Base-by-base conservation (phyloP, 305 asterid species). In the Nicotiana rustica region DNA sequence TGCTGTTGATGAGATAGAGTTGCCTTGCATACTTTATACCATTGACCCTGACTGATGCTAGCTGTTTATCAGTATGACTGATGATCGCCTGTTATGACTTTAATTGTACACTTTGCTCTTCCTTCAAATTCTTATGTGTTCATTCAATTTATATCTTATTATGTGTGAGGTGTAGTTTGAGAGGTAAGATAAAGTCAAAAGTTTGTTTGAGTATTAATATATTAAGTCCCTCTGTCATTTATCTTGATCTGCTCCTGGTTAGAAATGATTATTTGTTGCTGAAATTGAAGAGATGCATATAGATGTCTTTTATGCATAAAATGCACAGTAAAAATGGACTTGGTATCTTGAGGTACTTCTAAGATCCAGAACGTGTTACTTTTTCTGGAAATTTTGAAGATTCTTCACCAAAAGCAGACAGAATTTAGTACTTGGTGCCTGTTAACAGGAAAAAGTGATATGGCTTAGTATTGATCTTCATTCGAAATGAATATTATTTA, bases 201-300 rank as follows among this genome's bases (percentile, higher is more conserved):
- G 33, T 56, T 77, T 18, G 14, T 52, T 56, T 56, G 52, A 77
- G 29, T 77, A 77, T 65, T 56, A 56, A 31, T 17, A 55, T 17
- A 56, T 62, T 56, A 31, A 55, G n/a, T 33, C n/a, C 67, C n/a
- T 17, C 33, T 4, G 52, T 56, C 80, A 77, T 77, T 76, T 31
- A 25, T 76, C 33, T 56, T 31, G 80, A 10, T 77, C 49, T 77
- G n/a, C 67, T 77, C 67, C 33, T 55, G 67, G 5, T 77, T 31
- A 33, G 52, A 55, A 55, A 10, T 31, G 80, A 31, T 10, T 52
- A 8, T 75, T 41, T 41, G 31, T 75, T 77, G 52, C 49, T 33
- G 52, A 77, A 55, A 31, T 77, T 56, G 80, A 77, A 55, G 80
- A 77, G 67, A 56, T 55, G 67, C 80, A 56, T 56, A 56, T 55